phyloP scores from a whole-genome alignment of 345 rosid species.

The Linum usitatissimum region DNA sequence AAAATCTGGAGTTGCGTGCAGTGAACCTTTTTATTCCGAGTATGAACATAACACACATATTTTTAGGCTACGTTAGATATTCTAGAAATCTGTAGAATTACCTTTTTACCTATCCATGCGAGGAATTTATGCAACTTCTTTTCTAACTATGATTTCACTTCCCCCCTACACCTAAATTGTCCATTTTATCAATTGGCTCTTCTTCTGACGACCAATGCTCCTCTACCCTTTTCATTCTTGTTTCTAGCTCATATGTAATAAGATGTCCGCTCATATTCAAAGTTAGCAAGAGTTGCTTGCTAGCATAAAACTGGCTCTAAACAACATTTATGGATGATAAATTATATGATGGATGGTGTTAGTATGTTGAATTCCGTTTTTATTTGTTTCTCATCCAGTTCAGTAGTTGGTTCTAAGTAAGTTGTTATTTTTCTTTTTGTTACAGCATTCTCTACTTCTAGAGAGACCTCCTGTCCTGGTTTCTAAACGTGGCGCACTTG shows the following conservation, averaged over 20 bases:
- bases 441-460: conserved; percentile 66
- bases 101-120: too few species aligned
- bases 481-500: conserved; percentile 54
- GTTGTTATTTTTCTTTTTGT: neutral
- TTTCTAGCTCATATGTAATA: neutral
- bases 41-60: too few species aligned
- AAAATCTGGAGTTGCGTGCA: too few species aligned
- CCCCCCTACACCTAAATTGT: too few species aligned
- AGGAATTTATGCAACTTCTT: too few species aligned
- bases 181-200: too few species aligned
- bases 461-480: conserved; percentile 80
- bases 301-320: neutral
- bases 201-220: neutral
- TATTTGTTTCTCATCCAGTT: neutral
- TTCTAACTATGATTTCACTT: too few species aligned
- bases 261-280: neutral
- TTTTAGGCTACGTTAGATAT: too few species aligned
- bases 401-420: neutral
- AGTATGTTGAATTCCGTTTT: neutral
- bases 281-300: neutral
- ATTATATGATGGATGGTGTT: neutral
- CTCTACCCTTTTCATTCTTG: neutral
- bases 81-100: too few species aligned
- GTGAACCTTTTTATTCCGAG: too few species aligned
- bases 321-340: neutral